Conservation (phyloP, 192 early-diverging fungal species). For the Backusella mclennaniae region DNA sequence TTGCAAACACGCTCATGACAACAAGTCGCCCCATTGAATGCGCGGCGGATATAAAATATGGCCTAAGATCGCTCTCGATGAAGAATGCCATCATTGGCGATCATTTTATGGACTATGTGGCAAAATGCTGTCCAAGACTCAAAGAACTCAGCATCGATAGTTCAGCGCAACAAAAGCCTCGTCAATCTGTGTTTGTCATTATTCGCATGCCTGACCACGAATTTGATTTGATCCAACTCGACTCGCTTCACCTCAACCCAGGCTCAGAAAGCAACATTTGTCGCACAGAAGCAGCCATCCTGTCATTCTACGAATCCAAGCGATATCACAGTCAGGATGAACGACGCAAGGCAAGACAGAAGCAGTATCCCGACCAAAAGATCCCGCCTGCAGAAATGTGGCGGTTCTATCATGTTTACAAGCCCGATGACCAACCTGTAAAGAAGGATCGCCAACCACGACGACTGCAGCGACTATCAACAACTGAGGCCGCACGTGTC, state of each 20-base stretch:
- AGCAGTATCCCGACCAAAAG: neutral
- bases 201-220: constrained; percentile 9
- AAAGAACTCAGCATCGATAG: neutral
- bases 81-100: neutral
- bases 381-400: constrained; percentile 1
- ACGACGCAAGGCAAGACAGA: neutral
- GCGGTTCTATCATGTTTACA: constrained; percentile 12
- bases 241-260: constrained; percentile 5
- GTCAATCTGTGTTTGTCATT: neutral
- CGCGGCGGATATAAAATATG: neutral
- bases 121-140: neutral
- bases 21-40: neutral
- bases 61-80: neutral
- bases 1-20: neutral
- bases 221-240: neutral
- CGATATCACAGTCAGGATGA: neutral
- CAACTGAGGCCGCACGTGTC: neutral
- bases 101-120: constrained; percentile 15
- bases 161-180: neutral
- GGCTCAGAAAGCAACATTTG: neutral
- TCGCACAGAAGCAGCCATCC: neutral
- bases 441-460: neutral
- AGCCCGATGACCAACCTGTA: neutral
- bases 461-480: neutral
- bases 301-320: constrained; percentile 9